Conservation (phyloP, 345 rosid species). For the Rhodomyrtus tomentosa region DNA sequence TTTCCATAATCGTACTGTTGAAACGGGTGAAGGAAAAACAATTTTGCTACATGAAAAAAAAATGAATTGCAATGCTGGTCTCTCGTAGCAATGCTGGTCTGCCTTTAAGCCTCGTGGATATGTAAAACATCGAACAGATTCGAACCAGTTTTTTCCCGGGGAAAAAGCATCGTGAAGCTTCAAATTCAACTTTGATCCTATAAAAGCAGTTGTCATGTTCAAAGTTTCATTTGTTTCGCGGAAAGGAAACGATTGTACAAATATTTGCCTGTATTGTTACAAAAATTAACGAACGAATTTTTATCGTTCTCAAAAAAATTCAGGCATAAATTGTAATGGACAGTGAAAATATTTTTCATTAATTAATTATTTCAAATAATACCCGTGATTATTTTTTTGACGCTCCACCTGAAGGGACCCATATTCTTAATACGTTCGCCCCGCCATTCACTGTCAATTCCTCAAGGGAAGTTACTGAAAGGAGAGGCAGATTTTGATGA, state of each 20-base stretch:
- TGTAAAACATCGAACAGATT: neutral
- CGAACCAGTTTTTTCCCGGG: neutral
- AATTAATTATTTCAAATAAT: too few species aligned
- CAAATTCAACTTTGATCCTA: neutral
- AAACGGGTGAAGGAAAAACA: neutral
- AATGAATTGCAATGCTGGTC: neutral
- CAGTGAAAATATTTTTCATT: too few species aligned
- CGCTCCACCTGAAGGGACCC: neutral
- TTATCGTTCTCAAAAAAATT: too few species aligned
- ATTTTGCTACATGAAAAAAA: neutral
- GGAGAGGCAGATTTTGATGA: neutral
- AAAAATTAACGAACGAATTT: too few species aligned
- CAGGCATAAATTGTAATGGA: too few species aligned
- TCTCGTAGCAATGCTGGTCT: neutral
- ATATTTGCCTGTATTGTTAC: too few species aligned
- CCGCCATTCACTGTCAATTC: neutral
- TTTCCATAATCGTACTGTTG: neutral
- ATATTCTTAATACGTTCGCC: neutral
- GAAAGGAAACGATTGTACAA: too few species aligned
- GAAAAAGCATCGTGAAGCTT: neutral
- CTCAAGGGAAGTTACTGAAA: neutral
- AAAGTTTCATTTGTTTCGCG: too few species aligned
- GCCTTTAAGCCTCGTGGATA: neutral
- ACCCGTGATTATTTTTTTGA: neutral
- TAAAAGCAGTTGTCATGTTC: neutral